Base-by-base conservation (phyloP, 495 filamentous ascomycete genomes). In the Aspergillus nidulans region DNA sequence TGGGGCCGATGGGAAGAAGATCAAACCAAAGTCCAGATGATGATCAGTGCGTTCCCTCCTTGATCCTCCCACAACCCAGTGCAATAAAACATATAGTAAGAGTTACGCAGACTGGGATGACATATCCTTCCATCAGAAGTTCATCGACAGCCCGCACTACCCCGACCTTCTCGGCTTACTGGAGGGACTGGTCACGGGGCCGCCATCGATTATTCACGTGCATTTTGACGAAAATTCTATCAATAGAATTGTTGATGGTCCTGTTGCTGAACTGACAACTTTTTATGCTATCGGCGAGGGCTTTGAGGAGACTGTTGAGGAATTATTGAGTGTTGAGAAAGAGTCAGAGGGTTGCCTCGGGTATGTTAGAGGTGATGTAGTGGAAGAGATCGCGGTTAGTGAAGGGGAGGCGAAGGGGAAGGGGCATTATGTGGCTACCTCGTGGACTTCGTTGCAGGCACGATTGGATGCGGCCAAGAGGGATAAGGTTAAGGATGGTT, bases 1-100 rank as follows among this genome's bases (percentile, higher is more conserved):
- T 49, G 47, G 47, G 47, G 47, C 9, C 19, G 19, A 12, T 49
- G 47, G 47, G 47, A 49, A 13, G 47, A 49, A 16, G 32, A 49
- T 20, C 19, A 8, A 19, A 24, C 6, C n/a, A 49, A 49, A 36
- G 30, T 39, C 8, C 47, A 49, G 32, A 34, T 49, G 19, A 25
- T 49, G 19, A 49, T 39, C 9, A 49, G 47, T 49, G 16, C 18
- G 24, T 12, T 10, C 13, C 16, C 45, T 20, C 1, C 16, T 20
- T n/a, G n/a, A n/a, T n/a, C 46, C 15, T 20, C 26, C 15, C 10
- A 48, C 21, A 24, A 46, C 15, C 18, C 23, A 21, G 30, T n/a
- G 9, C 3, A 34, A 7, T n/a, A 6, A 15, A n/a, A 21, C 10
- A 2, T 12, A 12, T 21, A 9, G 8, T 36, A 49, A 49, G 8